Conservation (phyloP, 2,329 filamentous ascomycete species). For the Amesomyces nigricolor region DNA sequence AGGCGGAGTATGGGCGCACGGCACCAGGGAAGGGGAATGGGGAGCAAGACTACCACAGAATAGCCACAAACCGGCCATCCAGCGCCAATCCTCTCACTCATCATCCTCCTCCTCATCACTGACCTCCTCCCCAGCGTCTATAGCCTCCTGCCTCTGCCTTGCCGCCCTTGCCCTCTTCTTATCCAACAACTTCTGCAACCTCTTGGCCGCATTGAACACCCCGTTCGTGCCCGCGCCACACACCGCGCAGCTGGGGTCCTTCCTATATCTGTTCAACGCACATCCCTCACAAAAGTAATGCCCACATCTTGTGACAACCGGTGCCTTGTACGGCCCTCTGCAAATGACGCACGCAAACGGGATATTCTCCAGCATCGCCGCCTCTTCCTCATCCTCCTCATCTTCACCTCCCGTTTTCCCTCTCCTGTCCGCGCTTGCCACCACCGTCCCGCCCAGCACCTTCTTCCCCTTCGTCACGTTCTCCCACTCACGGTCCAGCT, state of each 20-base stretch:
- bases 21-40: not conserved
- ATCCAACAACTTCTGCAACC: conserved; percentile 72
- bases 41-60: not conserved
- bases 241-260: conserved; percentile 78
- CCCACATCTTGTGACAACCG: conserved; percentile 82
- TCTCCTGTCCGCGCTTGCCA: conserved; percentile 53
- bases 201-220: conserved; percentile 84
- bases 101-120: conserved; percentile 36
- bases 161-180: conserved; percentile 60
- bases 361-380: conserved; percentile 71
- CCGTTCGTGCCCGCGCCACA: conserved; percentile 82
- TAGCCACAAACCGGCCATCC: conserved; percentile 6
- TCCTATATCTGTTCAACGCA: conserved; percentile 78
- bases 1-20: conserved; percentile 9
- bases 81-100: not conserved
- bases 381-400: conserved; percentile 61
- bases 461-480: conserved; percentile 68
- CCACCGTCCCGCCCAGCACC: conserved; percentile 53
- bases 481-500: conserved; percentile 93
- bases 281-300: conserved; percentile 96
- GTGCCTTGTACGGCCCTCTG: conserved; percentile 68
- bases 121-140: conserved; percentile 46
- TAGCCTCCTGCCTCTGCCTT: conserved; percentile 49
- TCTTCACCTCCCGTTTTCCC: conserved; percentile 33
- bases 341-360: conserved; percentile 89